A percentile compares a stretch with the other conserved stretches of the same genome.
phyloP scores from a whole-genome alignment of 495 filamentous ascomycete species.

The Hypoxylon fuscum region DNA sequence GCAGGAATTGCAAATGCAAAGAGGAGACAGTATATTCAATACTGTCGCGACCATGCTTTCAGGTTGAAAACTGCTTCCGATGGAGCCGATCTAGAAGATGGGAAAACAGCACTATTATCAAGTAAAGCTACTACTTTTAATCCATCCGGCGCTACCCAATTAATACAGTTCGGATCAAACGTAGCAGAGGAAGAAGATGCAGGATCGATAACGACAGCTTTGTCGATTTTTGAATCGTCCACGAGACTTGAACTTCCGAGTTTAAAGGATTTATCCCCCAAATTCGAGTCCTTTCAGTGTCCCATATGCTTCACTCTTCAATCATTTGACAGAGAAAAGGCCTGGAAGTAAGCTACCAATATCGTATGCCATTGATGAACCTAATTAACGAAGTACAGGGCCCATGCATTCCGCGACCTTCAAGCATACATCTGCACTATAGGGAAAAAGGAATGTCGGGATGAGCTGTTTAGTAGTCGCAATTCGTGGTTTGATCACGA shows the following conservation, averaged over 20 bases:
- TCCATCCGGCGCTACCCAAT: too few species aligned
- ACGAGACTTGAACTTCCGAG: constrained; percentile 21
- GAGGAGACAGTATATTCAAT: constrained; percentile 45
- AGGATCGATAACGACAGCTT: too few species aligned
- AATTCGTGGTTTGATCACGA: constrained; percentile 49
- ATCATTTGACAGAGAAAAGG: constrained; percentile 25
- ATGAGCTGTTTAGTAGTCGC: constrained; percentile 35
- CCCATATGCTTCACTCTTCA: constrained; percentile 46
- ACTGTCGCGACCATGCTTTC: constrained; percentile 41
- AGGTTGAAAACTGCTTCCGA: constrained; percentile 9
- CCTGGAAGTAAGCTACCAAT: constrained; percentile 30
- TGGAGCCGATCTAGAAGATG: too few species aligned
- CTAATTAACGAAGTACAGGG: constrained; percentile 1
- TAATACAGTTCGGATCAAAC: too few species aligned
- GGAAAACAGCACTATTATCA: too few species aligned
- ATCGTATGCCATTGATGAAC: not conserved
- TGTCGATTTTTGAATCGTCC: too few species aligned
- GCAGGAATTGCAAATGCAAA: constrained; percentile 45
- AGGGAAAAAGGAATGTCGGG: constrained; percentile 33
- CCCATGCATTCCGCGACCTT: constrained; percentile 38
- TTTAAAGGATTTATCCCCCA: constrained; percentile 7
- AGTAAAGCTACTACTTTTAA: too few species aligned
- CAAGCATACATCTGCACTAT: constrained; percentile 39
- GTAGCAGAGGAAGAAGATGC: too few species aligned
- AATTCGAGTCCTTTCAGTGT: constrained; percentile 40